Conservation (phyloP, 306 rosid species). For the Vachellia pachyceras region DNA sequence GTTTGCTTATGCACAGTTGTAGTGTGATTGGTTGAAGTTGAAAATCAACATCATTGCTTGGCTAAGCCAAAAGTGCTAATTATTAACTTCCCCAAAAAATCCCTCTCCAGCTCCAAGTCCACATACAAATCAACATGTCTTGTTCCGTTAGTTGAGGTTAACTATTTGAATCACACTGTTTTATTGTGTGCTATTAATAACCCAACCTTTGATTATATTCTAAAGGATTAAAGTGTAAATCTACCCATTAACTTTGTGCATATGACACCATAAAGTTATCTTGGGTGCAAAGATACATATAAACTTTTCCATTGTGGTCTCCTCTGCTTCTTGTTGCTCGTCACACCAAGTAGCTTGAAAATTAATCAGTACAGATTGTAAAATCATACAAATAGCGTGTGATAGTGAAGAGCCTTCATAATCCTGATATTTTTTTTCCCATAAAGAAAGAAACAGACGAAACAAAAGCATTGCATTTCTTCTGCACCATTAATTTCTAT, state of each 20-base stretch:
- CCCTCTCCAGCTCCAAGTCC: too few relatives aligned
- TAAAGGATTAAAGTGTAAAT: too few relatives aligned
- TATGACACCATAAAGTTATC: too few relatives aligned
- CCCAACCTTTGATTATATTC: too few relatives aligned
- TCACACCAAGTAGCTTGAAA: too few relatives aligned
- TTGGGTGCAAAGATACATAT: too few relatives aligned
- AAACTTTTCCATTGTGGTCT: too few relatives aligned
- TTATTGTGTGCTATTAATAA: too few relatives aligned
- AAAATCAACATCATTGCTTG: conserved; percentile 30
- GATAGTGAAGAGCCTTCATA: background rate
- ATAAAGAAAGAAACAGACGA: background rate
- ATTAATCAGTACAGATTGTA: background rate
- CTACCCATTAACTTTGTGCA: too few relatives aligned
- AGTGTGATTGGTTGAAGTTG: conserved; percentile 13
- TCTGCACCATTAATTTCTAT: background rate
- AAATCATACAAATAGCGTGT: background rate
- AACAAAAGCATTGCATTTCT: background rate
- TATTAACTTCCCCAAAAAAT: background rate
- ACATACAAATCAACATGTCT: too few relatives aligned
- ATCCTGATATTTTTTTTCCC: background rate
- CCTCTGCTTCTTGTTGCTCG: background rate
- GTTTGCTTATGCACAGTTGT: background rate
- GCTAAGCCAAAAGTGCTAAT: background rate
- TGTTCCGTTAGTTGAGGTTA: too few relatives aligned
- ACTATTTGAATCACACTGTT: too few relatives aligned